Evolutionary conservation across 2,329 filamentous ascomycete species (phyloP), one percentile per base, ranked within the genome.

Genomic region (Fusarium sp.): DNA sequence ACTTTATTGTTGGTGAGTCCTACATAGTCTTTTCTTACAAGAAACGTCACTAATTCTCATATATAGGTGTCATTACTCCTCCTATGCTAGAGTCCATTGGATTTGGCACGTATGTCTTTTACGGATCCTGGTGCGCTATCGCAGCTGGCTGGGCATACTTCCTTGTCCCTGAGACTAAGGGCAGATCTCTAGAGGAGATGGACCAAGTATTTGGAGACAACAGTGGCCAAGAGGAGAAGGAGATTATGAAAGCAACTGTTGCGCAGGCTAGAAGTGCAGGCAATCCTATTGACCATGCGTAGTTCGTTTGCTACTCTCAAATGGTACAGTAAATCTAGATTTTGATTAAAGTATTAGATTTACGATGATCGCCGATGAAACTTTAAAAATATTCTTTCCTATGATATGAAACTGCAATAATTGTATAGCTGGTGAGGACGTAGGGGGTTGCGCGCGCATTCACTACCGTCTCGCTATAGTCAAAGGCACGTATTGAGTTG

Each of bases 191-290:
- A 22, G 54, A 47, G 92, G 20, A 95, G 79, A 91, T 94, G 80
- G 92, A 93, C 69, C 88, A 89, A 18, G 90, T 94, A 73, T 95
- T 95, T 80, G 85, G 62, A n/a, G 69, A 73, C 12, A 63, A 56
- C 33, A 71, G 66, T 11, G 63, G 55, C 12, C 48, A 66, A 22
- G 64, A 71, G 33, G 63, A 74, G 38, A 36, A 36, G n/a, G 31
- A 52, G 17, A 26, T 52, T 36, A 36, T 52, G 49, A 52, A 52
- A 52, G 49, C n/a, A 26, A 52, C 31, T 52, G 31, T 9, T 52
- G 49, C 31, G 18, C 49, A 52, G 49, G 31, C 49, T n/a, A 8
- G 49, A 17, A 52, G n/a, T 15, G n/a, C 31, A 15, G 49, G 49
- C 17, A 52, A 36, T 22, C n/a, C 18, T 36, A 11, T 20, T 26